Conservation (phyloP, 306 rosid species). For the Lithocarpus polystachyus region DNA sequence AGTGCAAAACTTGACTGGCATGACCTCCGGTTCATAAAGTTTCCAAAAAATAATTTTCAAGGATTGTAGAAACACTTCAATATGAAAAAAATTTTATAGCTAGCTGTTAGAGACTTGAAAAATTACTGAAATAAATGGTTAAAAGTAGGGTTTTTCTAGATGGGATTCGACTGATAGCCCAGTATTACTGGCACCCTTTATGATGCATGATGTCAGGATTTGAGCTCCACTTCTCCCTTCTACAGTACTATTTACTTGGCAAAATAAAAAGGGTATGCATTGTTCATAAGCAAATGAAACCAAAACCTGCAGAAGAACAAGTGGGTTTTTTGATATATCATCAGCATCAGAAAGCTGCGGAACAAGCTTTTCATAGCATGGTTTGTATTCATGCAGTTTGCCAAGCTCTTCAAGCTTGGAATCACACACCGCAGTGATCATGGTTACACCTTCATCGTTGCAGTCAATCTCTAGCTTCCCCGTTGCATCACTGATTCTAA, state of each 20-base stretch:
- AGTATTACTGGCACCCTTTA: too few species aligned
- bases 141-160: background rate
- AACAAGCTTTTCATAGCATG: conserved; percentile 24
- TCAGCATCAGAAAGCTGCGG: conserved; percentile 15
- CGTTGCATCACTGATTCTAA: conserved; percentile 9
- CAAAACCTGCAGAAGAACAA: conserved; percentile 29
- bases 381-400: conserved; percentile 18
- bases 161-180: too few species aligned
- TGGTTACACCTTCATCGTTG: conserved; percentile 16
- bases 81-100: background rate
- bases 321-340: conserved; percentile 21
- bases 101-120: background rate
- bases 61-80: background rate
- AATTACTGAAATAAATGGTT: background rate
- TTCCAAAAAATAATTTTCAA: background rate
- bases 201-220: too few species aligned
- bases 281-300: background rate
- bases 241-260: too few species aligned
- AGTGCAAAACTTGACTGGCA: background rate
- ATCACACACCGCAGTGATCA: conserved; percentile 13
- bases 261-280: background rate
- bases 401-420: conserved; percentile 26
- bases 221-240: too few species aligned
- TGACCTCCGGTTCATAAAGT: background rate
- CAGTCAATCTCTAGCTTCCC: conserved; percentile 30